Evolutionary conservation across 2,329 filamentous ascomycete genomes (phyloP), one percentile per base, ranked within the genome.

Genomic region (Microdochium bolleyi): DNA sequence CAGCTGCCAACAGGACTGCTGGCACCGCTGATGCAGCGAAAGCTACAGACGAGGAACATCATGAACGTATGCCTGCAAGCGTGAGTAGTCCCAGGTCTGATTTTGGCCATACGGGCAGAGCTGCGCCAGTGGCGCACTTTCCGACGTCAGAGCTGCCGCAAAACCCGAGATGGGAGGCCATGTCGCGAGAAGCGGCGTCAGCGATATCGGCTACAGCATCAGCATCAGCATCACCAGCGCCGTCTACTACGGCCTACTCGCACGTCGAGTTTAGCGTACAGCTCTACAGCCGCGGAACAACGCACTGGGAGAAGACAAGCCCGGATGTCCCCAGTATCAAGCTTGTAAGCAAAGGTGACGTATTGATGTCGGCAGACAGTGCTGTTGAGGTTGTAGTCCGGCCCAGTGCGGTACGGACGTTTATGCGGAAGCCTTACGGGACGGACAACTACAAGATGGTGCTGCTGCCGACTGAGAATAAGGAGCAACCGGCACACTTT

Each of bases 281-380:
- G 41, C 16, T 46, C 14, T 46, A 46, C 41, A 46, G 19, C 41
- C 41, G 19, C 19, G 41, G 41, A 3, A 2, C 41, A 7, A 19
- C 22, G 19, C 41, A 46, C 14, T 64, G 62, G 62, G 49, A 25
- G 21, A 56, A 54, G 19, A 19, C 48, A 2, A 49, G 38, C 7
- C 52, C 53, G 10, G 49, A 55, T 48, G 54, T 49, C 14, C 19
- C 44, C 16, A 58, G 56, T 22, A 16, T 61, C 13, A 49, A 50
- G 24, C 58, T 64, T 13, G 55, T 54, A 24, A 53, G 52, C 19
- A 58, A 58, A n/a, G 30, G 50, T 25, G 56, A 46, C 24, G 56
- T 22, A 16, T 22, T 58, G 3, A 50, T 49, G 16, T 59, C 57
- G 2, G 38, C 53, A 1, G 55, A 19, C 41, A 46, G 52, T 2